A percentile compares a stretch with the other conserved stretches of the same genome.
phyloP scores from a whole-genome alignment of 306 rosid genomes.

The Sphenostylis stenocarpa region DNA sequence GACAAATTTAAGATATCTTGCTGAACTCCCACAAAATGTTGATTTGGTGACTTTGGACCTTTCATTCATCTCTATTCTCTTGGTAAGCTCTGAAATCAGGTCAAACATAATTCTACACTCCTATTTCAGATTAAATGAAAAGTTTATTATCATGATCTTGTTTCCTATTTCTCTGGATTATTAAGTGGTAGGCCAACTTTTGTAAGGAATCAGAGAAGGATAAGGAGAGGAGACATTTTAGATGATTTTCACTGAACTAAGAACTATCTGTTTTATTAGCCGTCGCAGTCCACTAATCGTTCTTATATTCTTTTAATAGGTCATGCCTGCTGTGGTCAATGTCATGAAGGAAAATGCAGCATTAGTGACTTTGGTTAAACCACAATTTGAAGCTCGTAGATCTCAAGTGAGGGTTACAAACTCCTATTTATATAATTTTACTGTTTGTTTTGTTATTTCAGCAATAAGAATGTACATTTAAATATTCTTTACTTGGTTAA shows the following conservation, averaged over 20 bases:
- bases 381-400: slow-evolving; percentile 92
- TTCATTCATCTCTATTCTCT: slow-evolving; percentile 89
- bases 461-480: neutral
- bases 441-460: neutral
- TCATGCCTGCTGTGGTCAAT: slow-evolving; percentile 90
- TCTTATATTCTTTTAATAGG: slow-evolving; percentile 53
- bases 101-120: neutral
- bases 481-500: neutral
- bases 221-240: neutral
- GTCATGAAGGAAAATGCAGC: slow-evolving; percentile 83
- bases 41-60: slow-evolving; percentile 94
- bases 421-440: neutral
- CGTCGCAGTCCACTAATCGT: slow-evolving; percentile 1
- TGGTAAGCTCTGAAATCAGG: slow-evolving; percentile 56
- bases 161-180: neutral
- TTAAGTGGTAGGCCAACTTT: neutral
- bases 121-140: slow-evolving; percentile 1
- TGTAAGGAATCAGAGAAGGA: neutral
- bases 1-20: slow-evolving; percentile 83
- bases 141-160: neutral
- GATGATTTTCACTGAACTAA: neutral
- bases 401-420: slow-evolving; percentile 62
- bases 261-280: neutral
- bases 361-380: slow-evolving; percentile 83
- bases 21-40: slow-evolving; percentile 85